Conservation (phyloP, 768 basidiomycete species). For the Coprinopsis marcescibilis region DNA sequence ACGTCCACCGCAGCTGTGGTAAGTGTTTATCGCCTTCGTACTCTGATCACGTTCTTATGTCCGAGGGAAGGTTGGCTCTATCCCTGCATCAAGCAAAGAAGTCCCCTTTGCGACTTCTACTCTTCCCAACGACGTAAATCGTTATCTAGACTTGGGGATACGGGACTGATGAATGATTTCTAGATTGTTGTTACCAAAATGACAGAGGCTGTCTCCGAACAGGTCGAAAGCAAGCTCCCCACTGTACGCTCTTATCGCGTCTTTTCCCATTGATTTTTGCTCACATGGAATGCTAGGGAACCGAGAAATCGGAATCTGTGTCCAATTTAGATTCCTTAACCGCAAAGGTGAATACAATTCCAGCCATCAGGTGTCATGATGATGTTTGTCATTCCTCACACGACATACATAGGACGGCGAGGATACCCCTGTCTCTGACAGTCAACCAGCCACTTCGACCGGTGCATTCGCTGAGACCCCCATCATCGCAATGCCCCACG, state of each 20-base stretch:
- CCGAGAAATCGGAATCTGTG: not conserved
- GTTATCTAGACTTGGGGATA: not conserved
- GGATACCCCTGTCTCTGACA: too few relatives aligned
- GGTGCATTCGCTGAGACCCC: too few relatives aligned
- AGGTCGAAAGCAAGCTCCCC: not conserved
- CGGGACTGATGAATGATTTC: not conserved
- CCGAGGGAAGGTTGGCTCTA: not conserved
- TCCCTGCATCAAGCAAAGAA: not conserved
- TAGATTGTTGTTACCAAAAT: not conserved
- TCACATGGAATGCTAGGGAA: not conserved
- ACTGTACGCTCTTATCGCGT: not conserved
- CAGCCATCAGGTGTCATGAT: not conserved
- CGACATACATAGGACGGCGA: too few relatives aligned
- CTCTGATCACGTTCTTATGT: not conserved
- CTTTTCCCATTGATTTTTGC: not conserved
- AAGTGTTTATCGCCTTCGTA: not conserved
- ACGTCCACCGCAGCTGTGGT: not conserved
- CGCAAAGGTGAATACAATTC: not conserved
- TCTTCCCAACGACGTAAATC: slow-evolving; percentile 1
- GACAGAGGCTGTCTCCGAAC: not conserved
- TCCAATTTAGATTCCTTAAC: not conserved
- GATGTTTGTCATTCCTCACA: not conserved
- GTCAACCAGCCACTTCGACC: too few relatives aligned
- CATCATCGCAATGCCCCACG: too few relatives aligned
- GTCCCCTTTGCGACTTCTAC: not conserved